A percentile compares a stretch with the other conserved stretches of the same genome.
Evolutionary conservation across 2,329 filamentous ascomycete species (phyloP).

Genomic region (Elsinoe australis): DNA sequence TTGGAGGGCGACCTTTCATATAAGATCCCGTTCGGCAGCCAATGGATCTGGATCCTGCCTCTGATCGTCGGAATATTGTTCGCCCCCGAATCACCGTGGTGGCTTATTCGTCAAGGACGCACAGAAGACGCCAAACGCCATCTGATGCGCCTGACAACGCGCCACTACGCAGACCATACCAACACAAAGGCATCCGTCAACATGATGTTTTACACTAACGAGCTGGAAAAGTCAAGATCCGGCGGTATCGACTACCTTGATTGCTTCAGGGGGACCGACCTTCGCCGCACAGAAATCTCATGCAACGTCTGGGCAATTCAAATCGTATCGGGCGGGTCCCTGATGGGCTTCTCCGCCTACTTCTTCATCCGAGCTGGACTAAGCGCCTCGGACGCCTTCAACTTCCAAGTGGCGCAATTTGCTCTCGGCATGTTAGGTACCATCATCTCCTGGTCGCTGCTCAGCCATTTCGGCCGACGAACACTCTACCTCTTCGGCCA

Average conservation of each 20-base stretch:
- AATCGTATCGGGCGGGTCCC: constrained; percentile 36
- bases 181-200: constrained; percentile 27
- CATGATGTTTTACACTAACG: constrained; percentile 35
- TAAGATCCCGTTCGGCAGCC: constrained; percentile 37
- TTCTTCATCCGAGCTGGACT: constrained; percentile 42
- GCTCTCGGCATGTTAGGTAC: constrained; percentile 39
- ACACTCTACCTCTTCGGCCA: constrained; percentile 35
- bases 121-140: too few relatives aligned
- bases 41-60: constrained; percentile 35
- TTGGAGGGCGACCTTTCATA: constrained; percentile 31
- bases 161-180: constrained; percentile 19
- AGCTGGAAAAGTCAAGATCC: constrained; percentile 34
- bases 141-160: constrained; percentile 27
- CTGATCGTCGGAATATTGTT: constrained; percentile 26
- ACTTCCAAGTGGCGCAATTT: constrained; percentile 36
- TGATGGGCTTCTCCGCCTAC: constrained; percentile 41
- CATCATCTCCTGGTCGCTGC: constrained; percentile 35
- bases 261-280: constrained; percentile 38
- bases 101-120: constrained; percentile 33
- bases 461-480: constrained; percentile 35
- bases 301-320: constrained; percentile 39
- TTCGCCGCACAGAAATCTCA: constrained; percentile 38
- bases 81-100: constrained; percentile 33
- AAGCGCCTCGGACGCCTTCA: constrained; percentile 33
- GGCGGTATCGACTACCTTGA: constrained; percentile 33